A percentile compares a stretch with the other conserved stretches of the same genome.
Evolutionary conservation across 768 basidiomycete genomes (phyloP).

Genomic region (Amanita muscaria): DNA sequence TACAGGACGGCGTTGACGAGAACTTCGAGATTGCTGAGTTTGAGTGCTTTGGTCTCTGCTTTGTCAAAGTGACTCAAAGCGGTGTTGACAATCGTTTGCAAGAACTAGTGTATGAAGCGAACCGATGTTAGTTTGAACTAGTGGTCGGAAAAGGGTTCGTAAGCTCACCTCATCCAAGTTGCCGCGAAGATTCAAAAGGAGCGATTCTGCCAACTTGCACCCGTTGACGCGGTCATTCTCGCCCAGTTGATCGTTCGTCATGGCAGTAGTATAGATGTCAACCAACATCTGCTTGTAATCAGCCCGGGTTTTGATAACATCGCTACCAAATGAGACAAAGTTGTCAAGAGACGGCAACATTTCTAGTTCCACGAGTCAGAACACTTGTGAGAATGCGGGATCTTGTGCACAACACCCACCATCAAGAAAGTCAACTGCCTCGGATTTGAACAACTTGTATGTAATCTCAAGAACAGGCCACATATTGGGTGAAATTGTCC

Average conservation of each 20-base stretch:
- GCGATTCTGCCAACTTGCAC: constrained; percentile 76
- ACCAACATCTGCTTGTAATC: constrained; percentile 76
- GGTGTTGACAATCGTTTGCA: constrained; percentile 57
- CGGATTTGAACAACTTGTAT: constrained; percentile 73
- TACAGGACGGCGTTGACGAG: constrained; percentile 78
- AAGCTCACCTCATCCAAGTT: constrained; percentile 71
- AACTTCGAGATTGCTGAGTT: constrained; percentile 74
- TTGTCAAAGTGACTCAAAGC: constrained; percentile 52
- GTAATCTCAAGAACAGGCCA: constrained; percentile 85
- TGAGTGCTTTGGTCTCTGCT: constrained; percentile 54
- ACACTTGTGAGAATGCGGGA: too few species aligned
- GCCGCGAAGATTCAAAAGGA: constrained; percentile 73
- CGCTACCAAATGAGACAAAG: constrained; percentile 77
- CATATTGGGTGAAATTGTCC: constrained; percentile 68
- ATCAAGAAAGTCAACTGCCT: constrained; percentile 81
- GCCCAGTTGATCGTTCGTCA: constrained; percentile 63
- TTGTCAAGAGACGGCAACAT: constrained; percentile 87
- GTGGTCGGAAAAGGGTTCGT: too few species aligned
- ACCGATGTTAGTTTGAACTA: neutral
- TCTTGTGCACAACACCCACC: constrained; percentile 40
- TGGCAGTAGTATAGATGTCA: constrained; percentile 74
- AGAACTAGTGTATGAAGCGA: constrained; percentile 30
- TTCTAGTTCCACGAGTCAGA: too few species aligned
- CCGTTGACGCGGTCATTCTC: constrained; percentile 81
- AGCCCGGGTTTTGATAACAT: constrained; percentile 58